Conservation (phyloP, 495 filamentous ascomycete genomes). For the Cetradonia linearis region DNA sequence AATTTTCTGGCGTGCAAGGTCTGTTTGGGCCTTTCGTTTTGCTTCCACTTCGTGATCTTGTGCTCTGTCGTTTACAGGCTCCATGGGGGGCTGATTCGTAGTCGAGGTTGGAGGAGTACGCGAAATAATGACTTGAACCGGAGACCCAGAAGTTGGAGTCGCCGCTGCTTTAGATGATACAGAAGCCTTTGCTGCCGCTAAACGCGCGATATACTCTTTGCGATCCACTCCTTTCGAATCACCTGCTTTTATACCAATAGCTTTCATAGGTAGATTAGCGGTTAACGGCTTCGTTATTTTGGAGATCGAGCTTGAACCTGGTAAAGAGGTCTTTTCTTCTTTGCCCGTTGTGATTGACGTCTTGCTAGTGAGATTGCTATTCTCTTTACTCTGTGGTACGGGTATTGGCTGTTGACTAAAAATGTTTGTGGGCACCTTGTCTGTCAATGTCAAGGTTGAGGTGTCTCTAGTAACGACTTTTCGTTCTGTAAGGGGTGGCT, state of each 20-base stretch:
- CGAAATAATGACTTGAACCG: background rate
- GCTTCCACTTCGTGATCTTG: conserved; percentile 31
- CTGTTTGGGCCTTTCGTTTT: conserved; percentile 48
- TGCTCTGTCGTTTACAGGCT: background rate
- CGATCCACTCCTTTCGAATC: conserved; percentile 51
- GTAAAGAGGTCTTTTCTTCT: background rate
- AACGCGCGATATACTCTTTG: conserved; percentile 65
- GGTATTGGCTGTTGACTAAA: background rate
- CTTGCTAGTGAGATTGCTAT: background rate
- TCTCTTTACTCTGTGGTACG: background rate
- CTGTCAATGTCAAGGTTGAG: background rate
- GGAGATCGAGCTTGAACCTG: background rate
- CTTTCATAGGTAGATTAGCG: background rate
- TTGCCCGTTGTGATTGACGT: background rate
- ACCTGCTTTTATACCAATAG: conserved; percentile 13
- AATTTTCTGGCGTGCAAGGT: conserved; percentile 42
- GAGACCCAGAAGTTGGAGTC: background rate
- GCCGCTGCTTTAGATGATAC: conserved; percentile 16
- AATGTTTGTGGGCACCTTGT: background rate
- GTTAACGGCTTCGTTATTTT: background rate
- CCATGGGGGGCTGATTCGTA: background rate
- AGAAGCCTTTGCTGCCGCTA: conserved; percentile 50
- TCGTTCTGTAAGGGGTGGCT: conserved; percentile 9
- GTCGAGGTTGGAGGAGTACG: background rate
- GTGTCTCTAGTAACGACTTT: background rate